Evolutionary conservation across 2,329 filamentous ascomycete species (phyloP).

Genomic region (Ceratocystis lukuohia): DNA sequence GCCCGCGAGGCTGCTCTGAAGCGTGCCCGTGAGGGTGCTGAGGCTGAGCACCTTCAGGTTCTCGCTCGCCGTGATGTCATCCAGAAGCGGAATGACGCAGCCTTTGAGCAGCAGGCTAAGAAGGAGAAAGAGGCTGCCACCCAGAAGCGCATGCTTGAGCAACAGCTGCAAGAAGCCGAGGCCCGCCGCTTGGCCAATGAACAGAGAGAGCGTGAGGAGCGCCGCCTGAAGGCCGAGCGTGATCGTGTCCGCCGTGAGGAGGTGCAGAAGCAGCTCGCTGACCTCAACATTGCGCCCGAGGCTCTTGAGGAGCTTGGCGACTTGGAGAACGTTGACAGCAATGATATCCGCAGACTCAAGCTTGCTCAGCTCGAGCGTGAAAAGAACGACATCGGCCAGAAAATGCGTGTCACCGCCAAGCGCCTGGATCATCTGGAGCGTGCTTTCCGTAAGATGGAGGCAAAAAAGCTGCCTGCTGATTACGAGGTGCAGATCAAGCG

Average conservation of each 20-base stretch:
- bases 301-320: constrained; percentile 59
- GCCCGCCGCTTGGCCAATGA: constrained; percentile 80
- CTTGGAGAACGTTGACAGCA: constrained; percentile 75
- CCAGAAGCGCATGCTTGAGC: constrained; percentile 72
- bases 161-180: constrained; percentile 81
- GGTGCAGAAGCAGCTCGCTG: constrained; percentile 80
- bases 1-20: constrained; percentile 68
- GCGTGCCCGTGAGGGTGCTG: constrained; percentile 74
- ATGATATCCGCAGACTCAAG: constrained; percentile 85
- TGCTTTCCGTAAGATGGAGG: constrained; percentile 89
- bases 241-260: constrained; percentile 86
- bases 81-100: constrained; percentile 91
- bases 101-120: constrained; percentile 73
- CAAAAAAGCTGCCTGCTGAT: constrained; percentile 78
- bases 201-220: constrained; percentile 78
- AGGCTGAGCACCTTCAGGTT: constrained; percentile 77
- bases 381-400: constrained; percentile 91
- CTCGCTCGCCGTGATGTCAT: constrained; percentile 81
- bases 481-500: constrained; percentile 69
- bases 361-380: constrained; percentile 91
- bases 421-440: constrained; percentile 94
- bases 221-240: constrained; percentile 72
- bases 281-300: constrained; percentile 81
- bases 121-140: constrained; percentile 88
- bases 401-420: constrained; percentile 82